Evolutionary conservation across 768 basidiomycete genomes (phyloP).

Genomic region (Rhodotorula toruloides): DNA sequence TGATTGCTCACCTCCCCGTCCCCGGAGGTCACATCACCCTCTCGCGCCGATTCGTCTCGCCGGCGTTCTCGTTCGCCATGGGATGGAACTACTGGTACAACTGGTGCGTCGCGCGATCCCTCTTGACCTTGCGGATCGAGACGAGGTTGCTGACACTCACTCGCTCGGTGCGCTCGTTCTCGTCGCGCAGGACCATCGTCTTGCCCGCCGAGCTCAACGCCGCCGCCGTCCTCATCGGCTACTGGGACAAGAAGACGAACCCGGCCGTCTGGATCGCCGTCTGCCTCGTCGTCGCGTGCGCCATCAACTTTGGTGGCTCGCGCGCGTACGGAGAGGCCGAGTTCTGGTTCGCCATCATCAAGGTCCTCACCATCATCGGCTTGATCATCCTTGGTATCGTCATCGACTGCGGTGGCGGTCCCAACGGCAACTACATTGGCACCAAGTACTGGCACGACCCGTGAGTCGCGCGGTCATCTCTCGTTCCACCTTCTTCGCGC

Average conservation of each 20-base stretch:
- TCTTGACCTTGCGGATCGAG: not conserved
- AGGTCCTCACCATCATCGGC: constrained; percentile 42
- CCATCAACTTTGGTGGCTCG: constrained; percentile 46
- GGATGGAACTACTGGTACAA: constrained; percentile 55
- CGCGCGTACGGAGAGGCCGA: constrained; percentile 48
- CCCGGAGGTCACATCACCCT: constrained; percentile 43
- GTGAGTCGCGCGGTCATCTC: too few species aligned
- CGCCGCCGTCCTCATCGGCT: constrained; percentile 62
- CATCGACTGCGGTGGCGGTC: constrained; percentile 36
- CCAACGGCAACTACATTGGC: constrained; percentile 57
- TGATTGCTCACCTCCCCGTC: constrained; percentile 38
- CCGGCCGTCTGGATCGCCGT: constrained; percentile 46
- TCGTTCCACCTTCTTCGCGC: too few species aligned
- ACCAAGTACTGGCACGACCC: constrained; percentile 53
- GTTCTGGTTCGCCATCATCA: constrained; percentile 54
- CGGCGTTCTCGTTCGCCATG: constrained; percentile 43
- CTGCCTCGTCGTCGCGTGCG: constrained; percentile 45
- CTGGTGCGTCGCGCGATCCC: not conserved
- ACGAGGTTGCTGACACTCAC: too few species aligned
- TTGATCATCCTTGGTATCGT: constrained; percentile 57
- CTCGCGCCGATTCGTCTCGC: constrained; percentile 39
- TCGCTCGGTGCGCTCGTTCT: constrained; percentile 3
- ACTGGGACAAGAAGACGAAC: constrained; percentile 57
- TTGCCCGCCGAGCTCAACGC: constrained; percentile 72
- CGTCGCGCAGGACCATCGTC: constrained; percentile 51